Evolutionary conservation across 352 stramenopile genomes (phyloP).

Genomic region (Phytophthora hybrid): DNA sequence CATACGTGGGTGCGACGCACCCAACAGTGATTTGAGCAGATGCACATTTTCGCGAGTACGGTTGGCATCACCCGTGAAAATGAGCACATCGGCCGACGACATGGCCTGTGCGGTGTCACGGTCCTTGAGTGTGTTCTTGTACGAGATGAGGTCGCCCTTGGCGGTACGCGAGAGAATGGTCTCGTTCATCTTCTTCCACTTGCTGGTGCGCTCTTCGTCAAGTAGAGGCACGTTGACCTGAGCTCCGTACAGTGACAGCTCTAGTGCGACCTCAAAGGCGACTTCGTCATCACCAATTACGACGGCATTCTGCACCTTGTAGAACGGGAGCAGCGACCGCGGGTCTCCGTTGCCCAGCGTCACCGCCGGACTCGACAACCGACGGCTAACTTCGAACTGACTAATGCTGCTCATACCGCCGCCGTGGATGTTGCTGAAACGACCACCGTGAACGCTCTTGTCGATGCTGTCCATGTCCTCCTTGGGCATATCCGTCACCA

Average conservation of each 20-base stretch:
- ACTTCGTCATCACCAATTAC: constrained; percentile 73
- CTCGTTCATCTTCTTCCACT: constrained; percentile 72
- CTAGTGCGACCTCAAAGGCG: constrained; percentile 65
- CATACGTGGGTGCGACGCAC: constrained; percentile 53
- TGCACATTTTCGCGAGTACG: constrained; percentile 61
- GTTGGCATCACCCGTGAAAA: constrained; percentile 65
- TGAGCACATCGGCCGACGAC: constrained; percentile 57
- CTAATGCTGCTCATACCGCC: constrained; percentile 17
- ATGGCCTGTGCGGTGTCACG: constrained; percentile 45
- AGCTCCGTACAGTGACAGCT: constrained; percentile 69
- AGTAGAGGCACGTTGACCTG: constrained; percentile 67
- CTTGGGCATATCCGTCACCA: constrained; percentile 1
- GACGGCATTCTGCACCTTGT: constrained; percentile 57
- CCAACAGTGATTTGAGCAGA: constrained; percentile 49
- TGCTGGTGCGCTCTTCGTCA: constrained; percentile 59
- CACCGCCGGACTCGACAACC: constrained; percentile 13
- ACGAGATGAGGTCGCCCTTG: constrained; percentile 70
- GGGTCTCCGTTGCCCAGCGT: constrained; percentile 50
- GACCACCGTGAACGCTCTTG: constrained; percentile 13
- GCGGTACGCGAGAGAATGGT: constrained; percentile 55
- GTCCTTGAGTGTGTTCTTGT: constrained; percentile 69
- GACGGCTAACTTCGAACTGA: constrained; percentile 1
- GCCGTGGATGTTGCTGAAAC: constrained; percentile 8
- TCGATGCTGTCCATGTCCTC: constrained; percentile 12
- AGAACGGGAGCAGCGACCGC: constrained; percentile 53